Base-by-base conservation (phyloP, 352 stramenopile genomes). In the Globisporangium okanoganense region DNA sequence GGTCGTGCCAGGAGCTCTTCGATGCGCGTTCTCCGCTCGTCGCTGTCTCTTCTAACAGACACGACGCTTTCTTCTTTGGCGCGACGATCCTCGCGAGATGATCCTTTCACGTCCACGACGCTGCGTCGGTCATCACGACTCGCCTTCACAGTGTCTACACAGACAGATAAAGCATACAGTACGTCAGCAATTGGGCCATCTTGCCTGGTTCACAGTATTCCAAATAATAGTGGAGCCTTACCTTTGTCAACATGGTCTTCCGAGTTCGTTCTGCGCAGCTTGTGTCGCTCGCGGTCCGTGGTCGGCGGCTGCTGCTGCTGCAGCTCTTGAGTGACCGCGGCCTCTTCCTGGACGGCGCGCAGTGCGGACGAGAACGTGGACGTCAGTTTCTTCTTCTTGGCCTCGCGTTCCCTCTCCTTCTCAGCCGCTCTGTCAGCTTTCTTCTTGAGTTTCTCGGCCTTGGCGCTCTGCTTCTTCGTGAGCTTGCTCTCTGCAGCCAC, bases 11-110 rank as follows among this genome's bases (percentile, higher is more conserved):
- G 8, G 9, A 57, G 13, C 13, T 51, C 49, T 20, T 64, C 49
- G 20, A 50, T 27, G 4, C 58, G 58, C 40, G 45, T 6, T n/a
- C 60, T 29, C n/a, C 66, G 69, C 56, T 69, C 69, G 22, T 60
- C 61, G 3, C 24, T 43, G 12, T 67, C 62, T 6, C 33, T 9
- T 56, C 27, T 24, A 20, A 45, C 29, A 27, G 31, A 6, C 13
- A n/a, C 25, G 13, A 16, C 22, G 9, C 41, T 55, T 31, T 61
- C 54, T 9, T 66, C 55, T 41, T 56, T 63, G 25, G 8, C 47
- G 6, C 24, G 36, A 14, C 60, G 45, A 6, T 63, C 53, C 0
- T 52, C 53, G 18, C 29, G 45, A 7, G 36, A 43, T 18, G 12
- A 13, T 16, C 6, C 45, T 20, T 33, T 52, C n/a, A 25, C 4